A percentile compares a stretch with the other conserved stretches of the same genome.
Conservation (phyloP, 2,329 filamentous ascomycete genomes). For the Penicillium sp. region DNA sequence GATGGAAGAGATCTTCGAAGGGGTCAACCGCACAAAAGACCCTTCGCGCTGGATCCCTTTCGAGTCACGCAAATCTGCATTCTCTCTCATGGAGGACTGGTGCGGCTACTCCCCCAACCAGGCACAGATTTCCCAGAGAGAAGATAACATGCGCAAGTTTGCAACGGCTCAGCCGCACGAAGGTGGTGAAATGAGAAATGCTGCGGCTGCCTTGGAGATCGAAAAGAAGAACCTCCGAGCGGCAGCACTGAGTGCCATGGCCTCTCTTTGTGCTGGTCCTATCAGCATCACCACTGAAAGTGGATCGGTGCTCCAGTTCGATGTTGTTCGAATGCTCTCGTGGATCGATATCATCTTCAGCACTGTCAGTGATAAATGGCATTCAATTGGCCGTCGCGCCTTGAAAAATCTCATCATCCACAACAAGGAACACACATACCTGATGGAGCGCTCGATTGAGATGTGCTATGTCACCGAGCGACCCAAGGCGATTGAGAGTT, state of each 20-base stretch:
- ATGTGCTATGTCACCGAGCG: constrained; percentile 81
- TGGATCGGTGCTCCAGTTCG: constrained; percentile 81
- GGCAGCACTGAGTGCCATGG: constrained; percentile 92
- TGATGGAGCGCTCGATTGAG: constrained; percentile 84
- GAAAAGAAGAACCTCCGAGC: constrained; percentile 90
- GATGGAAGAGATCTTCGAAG: constrained; percentile 87
- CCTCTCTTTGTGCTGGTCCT: constrained; percentile 76
- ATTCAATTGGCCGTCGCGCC: constrained; percentile 80
- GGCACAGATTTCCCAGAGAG: constrained; percentile 70
- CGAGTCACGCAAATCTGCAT: constrained; percentile 89
- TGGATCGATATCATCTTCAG: constrained; percentile 97
- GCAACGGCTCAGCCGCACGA: constrained; percentile 73
- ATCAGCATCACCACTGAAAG: constrained; percentile 85
- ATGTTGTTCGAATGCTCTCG: constrained; percentile 82
- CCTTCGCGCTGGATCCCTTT: constrained; percentile 95
- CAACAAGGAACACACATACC: constrained; percentile 78
- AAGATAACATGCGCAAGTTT: constrained; percentile 82
- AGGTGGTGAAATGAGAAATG: constrained; percentile 67
- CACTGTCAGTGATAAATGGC: constrained; percentile 84
- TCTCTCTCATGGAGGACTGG: constrained; percentile 98
- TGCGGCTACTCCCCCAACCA: constrained; percentile 95
- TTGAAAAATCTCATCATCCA: constrained; percentile 84
- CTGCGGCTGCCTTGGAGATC: constrained; percentile 90
- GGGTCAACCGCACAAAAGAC: constrained; percentile 78
- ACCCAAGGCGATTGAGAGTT: constrained; percentile 84